Percentiles rank a stretch among this genome's conserved stretches.
phyloP scores from a whole-genome alignment of 2,329 filamentous ascomycete species.

The Lithohypha guttulata region DNA sequence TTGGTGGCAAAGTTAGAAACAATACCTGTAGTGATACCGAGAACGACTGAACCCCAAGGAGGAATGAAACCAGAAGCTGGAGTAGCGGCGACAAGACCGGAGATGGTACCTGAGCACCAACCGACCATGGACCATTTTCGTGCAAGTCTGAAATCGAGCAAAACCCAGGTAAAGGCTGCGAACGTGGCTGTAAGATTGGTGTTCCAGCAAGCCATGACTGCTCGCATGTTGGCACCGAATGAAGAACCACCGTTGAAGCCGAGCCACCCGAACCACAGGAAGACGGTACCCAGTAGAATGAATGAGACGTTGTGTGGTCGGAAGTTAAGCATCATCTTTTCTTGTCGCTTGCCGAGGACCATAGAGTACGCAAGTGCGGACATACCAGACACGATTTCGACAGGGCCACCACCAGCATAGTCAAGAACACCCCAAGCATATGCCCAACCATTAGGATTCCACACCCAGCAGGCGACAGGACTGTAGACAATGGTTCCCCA shows the following conservation, averaged over 20 bases:
- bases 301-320: conserved; percentile 96
- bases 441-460: conserved; percentile 90
- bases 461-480: conserved; percentile 90
- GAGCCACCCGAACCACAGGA: conserved; percentile 98
- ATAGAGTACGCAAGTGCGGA: conserved; percentile 90
- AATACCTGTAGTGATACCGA: conserved; percentile 53
- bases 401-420: conserved; percentile 90
- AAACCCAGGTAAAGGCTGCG: conserved; percentile 81
- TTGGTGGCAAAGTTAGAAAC: conserved; percentile 81
- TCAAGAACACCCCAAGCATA: conserved; percentile 86
- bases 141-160: conserved; percentile 89
- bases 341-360: conserved; percentile 90
- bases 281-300: conserved; percentile 86
- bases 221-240: conserved; percentile 87
- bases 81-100: conserved; percentile 77
- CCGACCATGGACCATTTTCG: conserved; percentile 92
- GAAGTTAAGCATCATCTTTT: conserved; percentile 99
- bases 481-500: conserved; percentile 98
- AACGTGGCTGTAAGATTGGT: conserved; percentile 89
- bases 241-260: conserved; percentile 96
- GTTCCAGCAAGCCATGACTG: conserved; percentile 97
- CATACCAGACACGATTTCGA: conserved; percentile 91
- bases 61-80: conserved; percentile 71
- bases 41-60: conserved; percentile 51
- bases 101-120: conserved; percentile 83